Percentiles rank a stretch among this genome's conserved stretches.
These are phyloP conservation scores for Pichia sp. DNA, from an alignment of 1,139 yeast species.

Conservation along the genomic window DNA sequence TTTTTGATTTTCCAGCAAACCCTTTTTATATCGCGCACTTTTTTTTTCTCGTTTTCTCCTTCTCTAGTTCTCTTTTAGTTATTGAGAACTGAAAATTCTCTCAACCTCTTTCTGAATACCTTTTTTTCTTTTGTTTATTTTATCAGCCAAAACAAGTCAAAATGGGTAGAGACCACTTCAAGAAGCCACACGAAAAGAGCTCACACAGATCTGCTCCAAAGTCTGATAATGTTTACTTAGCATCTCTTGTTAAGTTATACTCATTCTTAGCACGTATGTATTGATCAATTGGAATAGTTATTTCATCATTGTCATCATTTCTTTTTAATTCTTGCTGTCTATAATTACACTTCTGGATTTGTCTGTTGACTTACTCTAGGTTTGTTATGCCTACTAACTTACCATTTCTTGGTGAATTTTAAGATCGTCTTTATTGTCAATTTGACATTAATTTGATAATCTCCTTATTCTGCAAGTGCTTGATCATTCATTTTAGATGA, in stretches of 20 bases:
- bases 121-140: neutral
- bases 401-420: neutral
- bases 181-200: slow-evolving; percentile 91
- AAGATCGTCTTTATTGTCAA: too few species aligned
- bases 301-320: neutral
- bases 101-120: neutral
- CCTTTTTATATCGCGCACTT: neutral
- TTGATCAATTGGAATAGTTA: neutral
- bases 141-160: slow-evolving; percentile 20
- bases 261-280: slow-evolving; percentile 98
- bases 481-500: neutral
- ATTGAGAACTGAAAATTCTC: neutral
- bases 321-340: slow-evolving; percentile 20
- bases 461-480: slow-evolving; percentile 28
- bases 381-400: neutral
- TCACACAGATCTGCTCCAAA: slow-evolving; percentile 99
- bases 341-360: slow-evolving; percentile 7
- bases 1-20: neutral
- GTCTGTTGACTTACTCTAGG: neutral
- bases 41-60: neutral
- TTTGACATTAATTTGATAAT: neutral
- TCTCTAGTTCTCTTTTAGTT: neutral
- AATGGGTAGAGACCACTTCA: slow-evolving; percentile 98
- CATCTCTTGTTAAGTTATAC: slow-evolving; percentile 95
- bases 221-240: slow-evolving; percentile 98